Evolutionary conservation across 2,329 filamentous ascomycete species (phyloP).

Genomic region (Claviceps pazoutovae): DNA sequence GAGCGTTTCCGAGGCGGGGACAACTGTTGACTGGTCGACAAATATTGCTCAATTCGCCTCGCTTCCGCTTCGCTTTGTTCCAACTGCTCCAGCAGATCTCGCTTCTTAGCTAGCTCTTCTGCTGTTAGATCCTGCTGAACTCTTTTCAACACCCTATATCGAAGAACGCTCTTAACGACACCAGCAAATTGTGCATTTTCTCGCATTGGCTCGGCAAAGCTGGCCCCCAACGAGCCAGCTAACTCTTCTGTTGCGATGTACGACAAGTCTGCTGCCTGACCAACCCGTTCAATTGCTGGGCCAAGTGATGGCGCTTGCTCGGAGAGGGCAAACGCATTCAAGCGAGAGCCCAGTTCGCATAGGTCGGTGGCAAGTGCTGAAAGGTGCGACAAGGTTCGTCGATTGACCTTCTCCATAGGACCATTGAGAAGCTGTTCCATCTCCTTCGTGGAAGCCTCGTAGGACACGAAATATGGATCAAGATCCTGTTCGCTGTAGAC

Average conservation of each 20-base stretch:
- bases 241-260: conserved; percentile 94
- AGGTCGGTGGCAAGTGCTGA: conserved; percentile 75
- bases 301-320: conserved; percentile 82
- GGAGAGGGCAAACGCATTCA: conserved; percentile 91
- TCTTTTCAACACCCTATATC: conserved; percentile 82
- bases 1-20: conserved; percentile 52
- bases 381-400: conserved; percentile 73
- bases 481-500: conserved; percentile 76
- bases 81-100: conserved; percentile 66
- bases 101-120: conserved; percentile 85
- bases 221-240: conserved; percentile 74
- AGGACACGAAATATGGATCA: conserved; percentile 90
- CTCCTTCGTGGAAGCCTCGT: conserved; percentile 83
- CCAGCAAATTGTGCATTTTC: conserved; percentile 96
- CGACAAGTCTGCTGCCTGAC: conserved; percentile 87
- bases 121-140: conserved; percentile 96
- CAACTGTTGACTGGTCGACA: conserved; percentile 57
- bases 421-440: conserved; percentile 78
- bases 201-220: conserved; percentile 93
- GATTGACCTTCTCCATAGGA: conserved; percentile 93
- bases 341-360: conserved; percentile 85
- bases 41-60: conserved; percentile 82
- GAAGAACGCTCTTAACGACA: conserved; percentile 75
- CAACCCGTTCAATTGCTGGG: conserved; percentile 83
- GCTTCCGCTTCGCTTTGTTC: conserved; percentile 90